Conservation (phyloP, 768 basidiomycete genomes). For the Neoboletus subvelutipes region DNA sequence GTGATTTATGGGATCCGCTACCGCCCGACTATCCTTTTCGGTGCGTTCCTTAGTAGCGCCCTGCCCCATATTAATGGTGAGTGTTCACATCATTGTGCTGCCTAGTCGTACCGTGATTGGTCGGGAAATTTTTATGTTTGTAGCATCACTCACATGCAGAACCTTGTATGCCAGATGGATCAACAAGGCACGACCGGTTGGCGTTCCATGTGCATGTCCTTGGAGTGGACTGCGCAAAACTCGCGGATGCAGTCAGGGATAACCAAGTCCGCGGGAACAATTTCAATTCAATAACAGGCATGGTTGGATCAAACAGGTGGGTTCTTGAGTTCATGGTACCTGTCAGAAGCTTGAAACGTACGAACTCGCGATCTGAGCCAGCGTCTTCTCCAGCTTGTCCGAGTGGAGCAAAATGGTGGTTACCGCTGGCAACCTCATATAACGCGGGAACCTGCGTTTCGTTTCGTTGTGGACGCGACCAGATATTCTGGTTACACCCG, state of each 20-base stretch:
- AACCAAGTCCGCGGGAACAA: background rate
- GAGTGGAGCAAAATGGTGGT: background rate
- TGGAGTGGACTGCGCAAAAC: background rate
- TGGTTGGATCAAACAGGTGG: too few species aligned
- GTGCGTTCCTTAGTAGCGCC: background rate
- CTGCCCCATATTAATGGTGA: background rate
- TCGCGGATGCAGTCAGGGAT: background rate
- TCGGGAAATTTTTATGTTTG: background rate
- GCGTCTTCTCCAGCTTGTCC: background rate
- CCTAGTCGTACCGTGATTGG: background rate
- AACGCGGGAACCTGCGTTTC: background rate
- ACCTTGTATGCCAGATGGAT: too few species aligned
- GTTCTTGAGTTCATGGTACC: background rate
- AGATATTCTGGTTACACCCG: background rate
- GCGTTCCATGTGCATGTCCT: background rate
- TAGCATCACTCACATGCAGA: background rate
- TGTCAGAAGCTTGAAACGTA: conserved; percentile 6
- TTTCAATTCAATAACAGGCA: background rate
- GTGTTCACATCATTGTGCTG: background rate
- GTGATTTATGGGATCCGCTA: background rate
- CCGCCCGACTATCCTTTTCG: background rate
- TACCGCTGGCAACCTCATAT: background rate
- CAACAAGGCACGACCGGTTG: background rate
- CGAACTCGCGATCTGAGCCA: too few species aligned
- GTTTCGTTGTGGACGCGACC: background rate